Base-by-base conservation (phyloP, 2,329 filamentous ascomycete species). In the Aspergillus neoniger region DNA sequence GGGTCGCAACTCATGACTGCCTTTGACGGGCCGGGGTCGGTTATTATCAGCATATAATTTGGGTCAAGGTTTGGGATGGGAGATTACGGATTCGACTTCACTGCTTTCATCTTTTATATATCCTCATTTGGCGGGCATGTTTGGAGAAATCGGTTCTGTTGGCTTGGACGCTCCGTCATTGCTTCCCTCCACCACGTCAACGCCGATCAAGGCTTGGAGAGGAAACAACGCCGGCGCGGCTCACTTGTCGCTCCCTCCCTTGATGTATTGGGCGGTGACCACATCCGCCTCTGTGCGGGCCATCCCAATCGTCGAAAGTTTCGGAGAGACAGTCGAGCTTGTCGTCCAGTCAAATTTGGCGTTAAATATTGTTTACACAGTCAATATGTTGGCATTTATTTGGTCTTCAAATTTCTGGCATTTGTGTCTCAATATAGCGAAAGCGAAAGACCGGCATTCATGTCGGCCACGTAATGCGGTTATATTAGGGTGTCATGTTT, bases 1-100 rank as follows among this genome's bases (percentile, higher is more conserved):
- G 54, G 50, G 58, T 52, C 59, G 63, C 30, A 60, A 65, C 53
- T 60, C 63, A 44, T 69, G 65, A 69, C 55, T 44, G 56, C 21
- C 52, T 44, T n/a, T 25, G 21, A 43, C 43, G 10, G 41, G 63
- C 54, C 53, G 53, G 53, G 51, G 48, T 52, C 55, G 63, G 62
- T 55, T 25, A 30, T 57, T 28, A 60, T 57, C 53, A 61, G 60
- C 52, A 64, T 58, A 59, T 60, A 53, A 53, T 57, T 58, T 64
- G 57, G 62, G 54, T 66, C 59, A 52, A 50, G 60, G 55, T 57
- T 53, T 55, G 62, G 63, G 51, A 55, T 44, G 43, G 53, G 53
- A 55, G 53, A 55, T 44, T 58, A 59, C 60, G 62, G 60, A 57
- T 60, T 67, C 44, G 49, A 61, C 56, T 61, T 60, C 21, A 57